Percentiles rank a stretch among this genome's conserved stretches.
phyloP scores from a whole-genome alignment of 768 basidiomycete genomes.

The Termitomyces sp. region DNA sequence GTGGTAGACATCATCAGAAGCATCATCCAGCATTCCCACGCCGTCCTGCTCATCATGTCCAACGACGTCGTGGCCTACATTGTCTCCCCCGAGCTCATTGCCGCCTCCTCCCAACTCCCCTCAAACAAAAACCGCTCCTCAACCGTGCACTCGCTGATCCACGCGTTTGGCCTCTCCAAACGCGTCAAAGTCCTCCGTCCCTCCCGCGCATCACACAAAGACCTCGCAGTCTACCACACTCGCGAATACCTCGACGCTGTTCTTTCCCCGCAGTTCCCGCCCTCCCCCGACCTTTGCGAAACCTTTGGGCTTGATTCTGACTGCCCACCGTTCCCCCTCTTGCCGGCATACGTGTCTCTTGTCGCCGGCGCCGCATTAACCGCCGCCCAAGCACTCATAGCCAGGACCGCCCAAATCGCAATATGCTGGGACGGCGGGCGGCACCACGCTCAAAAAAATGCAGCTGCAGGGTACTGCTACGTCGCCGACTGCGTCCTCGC shows the following conservation, averaged over 20 bases:
- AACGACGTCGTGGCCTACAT: conserved; percentile 35
- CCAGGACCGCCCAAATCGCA: conserved; percentile 49
- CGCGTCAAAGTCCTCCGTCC: conserved; percentile 48
- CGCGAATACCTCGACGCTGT: conserved; percentile 64
- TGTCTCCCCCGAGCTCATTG: conserved; percentile 54
- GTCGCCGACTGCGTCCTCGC: conserved; percentile 86
- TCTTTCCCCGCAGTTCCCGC: conserved; percentile 21
- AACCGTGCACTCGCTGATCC: conserved; percentile 60
- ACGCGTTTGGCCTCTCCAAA: conserved; percentile 39
- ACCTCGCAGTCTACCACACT: conserved; percentile 66
- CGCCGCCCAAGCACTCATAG: conserved; percentile 57
- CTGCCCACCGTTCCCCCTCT: conserved; percentile 70
- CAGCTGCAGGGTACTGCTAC: conserved; percentile 90
- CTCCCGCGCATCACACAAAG: conserved; percentile 44
- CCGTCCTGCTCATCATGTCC: neutral
- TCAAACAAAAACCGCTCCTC: conserved; percentile 64
- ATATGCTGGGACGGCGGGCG: conserved; percentile 94
- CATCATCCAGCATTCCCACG: neutral
- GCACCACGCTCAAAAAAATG: conserved; percentile 78
- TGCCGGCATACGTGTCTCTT: conserved; percentile 63
- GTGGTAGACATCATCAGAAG: neutral
- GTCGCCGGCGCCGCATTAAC: conserved; percentile 79
- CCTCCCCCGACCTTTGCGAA: conserved; percentile 11
- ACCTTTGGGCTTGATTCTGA: conserved; percentile 45
- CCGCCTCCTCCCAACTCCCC: conserved; percentile 55